phyloP scores from a whole-genome alignment of 352 stramenopile genomes.

The Phytopythium sindhum region DNA sequence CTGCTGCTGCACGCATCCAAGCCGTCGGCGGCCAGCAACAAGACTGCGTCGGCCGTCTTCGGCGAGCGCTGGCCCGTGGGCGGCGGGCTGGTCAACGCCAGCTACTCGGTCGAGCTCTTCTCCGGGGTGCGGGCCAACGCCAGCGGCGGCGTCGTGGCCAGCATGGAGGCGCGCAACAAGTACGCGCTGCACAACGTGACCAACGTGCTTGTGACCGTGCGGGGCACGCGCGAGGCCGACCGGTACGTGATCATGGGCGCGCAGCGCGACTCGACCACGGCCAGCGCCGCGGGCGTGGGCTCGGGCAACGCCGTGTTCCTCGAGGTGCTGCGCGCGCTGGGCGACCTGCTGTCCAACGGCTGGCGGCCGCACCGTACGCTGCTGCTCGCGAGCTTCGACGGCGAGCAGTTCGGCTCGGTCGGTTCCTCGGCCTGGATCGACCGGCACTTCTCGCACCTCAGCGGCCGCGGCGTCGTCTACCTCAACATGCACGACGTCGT shows the following conservation, averaged over 20 bases:
- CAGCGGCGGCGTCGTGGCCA: slow-evolving; percentile 15
- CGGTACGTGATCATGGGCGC: slow-evolving; percentile 76
- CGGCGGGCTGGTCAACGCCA: slow-evolving; percentile 23
- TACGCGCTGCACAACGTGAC: slow-evolving; percentile 71
- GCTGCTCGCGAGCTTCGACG: slow-evolving; percentile 72
- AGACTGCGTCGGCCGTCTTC: slow-evolving; percentile 48
- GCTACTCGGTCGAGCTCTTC: slow-evolving; percentile 16
- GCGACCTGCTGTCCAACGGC: slow-evolving; percentile 54
- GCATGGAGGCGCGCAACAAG: slow-evolving; percentile 63
- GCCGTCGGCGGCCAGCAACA: slow-evolving; percentile 10
- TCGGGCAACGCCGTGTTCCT: slow-evolving; percentile 81
- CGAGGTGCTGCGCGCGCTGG: slow-evolving; percentile 59
- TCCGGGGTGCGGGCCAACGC: neutral
- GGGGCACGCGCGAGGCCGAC: slow-evolving; percentile 66
- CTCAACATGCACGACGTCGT: slow-evolving; percentile 75
- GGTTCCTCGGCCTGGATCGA: slow-evolving; percentile 85
- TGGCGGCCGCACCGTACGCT: slow-evolving; percentile 79
- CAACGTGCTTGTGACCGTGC: slow-evolving; percentile 76
- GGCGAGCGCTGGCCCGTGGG: slow-evolving; percentile 23
- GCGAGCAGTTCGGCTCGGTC: slow-evolving; percentile 75
- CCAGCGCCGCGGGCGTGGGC: slow-evolving; percentile 60
- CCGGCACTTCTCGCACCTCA: slow-evolving; percentile 60
- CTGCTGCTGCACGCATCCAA: slow-evolving; percentile 32
- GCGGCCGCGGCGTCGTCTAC: slow-evolving; percentile 65
- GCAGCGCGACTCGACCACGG: slow-evolving; percentile 63